Evolutionary conservation across 2,329 filamentous ascomycete species (phyloP).

Genomic region (Thelonectria discophora): DNA sequence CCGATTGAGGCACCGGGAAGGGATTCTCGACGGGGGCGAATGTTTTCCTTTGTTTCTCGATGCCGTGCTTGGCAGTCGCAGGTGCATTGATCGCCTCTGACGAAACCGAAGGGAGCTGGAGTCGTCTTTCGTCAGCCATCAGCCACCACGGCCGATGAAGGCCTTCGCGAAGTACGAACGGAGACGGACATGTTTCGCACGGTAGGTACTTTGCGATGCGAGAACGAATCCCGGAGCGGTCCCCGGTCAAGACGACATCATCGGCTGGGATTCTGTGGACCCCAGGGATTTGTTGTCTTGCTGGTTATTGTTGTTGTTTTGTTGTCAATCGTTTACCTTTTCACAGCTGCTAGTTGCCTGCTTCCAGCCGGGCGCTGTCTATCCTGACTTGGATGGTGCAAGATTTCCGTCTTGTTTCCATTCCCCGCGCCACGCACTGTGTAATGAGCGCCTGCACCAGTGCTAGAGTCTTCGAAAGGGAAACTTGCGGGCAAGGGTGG

Average conservation of each 20-base stretch:
- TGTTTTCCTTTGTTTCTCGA: slow-evolving; percentile 25
- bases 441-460: slow-evolving; percentile 36
- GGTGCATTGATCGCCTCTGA: slow-evolving; percentile 11
- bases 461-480: slow-evolving; percentile 39
- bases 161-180: neutral
- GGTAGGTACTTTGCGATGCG: slow-evolving; percentile 5
- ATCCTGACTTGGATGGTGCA: slow-evolving; percentile 12
- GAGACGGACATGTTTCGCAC: neutral
- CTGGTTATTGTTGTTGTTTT: slow-evolving; percentile 5
- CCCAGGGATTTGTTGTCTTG: slow-evolving; percentile 13
- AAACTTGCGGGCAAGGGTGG: slow-evolving; percentile 24
- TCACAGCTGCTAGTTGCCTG: slow-evolving; percentile 2
- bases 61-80: slow-evolving; percentile 21
- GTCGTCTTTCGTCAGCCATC: slow-evolving; percentile 29
- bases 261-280: slow-evolving; percentile 16
- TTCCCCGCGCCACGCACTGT: slow-evolving; percentile 44
- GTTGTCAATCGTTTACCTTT: slow-evolving; percentile 11
- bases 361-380: slow-evolving; percentile 13
- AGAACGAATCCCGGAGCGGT: slow-evolving; percentile 2
- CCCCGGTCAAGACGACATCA: slow-evolving; percentile 14
- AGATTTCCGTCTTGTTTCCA: slow-evolving; percentile 46
- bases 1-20: slow-evolving; percentile 19
- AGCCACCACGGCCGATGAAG: slow-evolving; percentile 27
- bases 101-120: slow-evolving; percentile 5
- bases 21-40: slow-evolving; percentile 21